phyloP scores from a whole-genome alignment of 805 yeast genomes.

The Ogataea corticis region DNA sequence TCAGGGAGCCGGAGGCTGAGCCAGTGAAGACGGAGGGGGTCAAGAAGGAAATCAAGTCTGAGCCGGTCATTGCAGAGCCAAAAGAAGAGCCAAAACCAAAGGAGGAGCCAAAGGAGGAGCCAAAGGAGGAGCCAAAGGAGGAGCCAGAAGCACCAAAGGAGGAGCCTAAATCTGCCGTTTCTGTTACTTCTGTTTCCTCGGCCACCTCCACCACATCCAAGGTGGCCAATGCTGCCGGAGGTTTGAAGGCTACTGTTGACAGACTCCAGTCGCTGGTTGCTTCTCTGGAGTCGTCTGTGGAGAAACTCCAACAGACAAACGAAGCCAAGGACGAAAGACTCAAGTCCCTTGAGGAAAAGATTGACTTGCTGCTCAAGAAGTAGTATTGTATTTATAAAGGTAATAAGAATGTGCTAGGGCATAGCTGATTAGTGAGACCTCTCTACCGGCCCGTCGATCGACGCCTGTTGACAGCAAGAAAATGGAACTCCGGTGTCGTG shows the following conservation, averaged over 20 bases:
- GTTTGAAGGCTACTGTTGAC: conserved; percentile 72
- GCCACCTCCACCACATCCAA: conserved; percentile 36
- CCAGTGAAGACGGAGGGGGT: no score
- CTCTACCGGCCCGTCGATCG: no score
- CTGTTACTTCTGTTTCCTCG: conserved; percentile 27
- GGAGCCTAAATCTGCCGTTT: conserved; percentile 12
- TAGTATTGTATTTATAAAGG: conserved; percentile 10
- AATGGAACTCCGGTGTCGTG: no score
- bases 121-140: conserved; percentile 6
- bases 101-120: conserved; percentile 7
- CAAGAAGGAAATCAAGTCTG: conserved; percentile 16
- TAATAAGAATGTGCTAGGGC: no score
- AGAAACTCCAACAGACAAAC: conserved; percentile 51
- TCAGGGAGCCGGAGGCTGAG: conserved; percentile 9
- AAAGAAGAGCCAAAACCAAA: conserved; percentile 16
- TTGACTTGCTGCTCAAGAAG: conserved; percentile 53
- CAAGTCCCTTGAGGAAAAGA: conserved; percentile 56
- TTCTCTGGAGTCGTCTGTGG: conserved; percentile 56
- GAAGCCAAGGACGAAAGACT: conserved; percentile 67
- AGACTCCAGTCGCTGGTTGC: conserved; percentile 59
- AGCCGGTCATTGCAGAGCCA: conserved; percentile 20
- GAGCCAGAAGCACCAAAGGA: conserved; percentile 9
- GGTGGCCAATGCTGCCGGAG: conserved; percentile 49
- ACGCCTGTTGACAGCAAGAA: no score
- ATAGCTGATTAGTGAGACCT: no score